These are phyloP conservation scores for Taphrina flavorubra DNA, from an alignment of 1,139 yeast genomes.

Conservation along the genomic window DNA sequence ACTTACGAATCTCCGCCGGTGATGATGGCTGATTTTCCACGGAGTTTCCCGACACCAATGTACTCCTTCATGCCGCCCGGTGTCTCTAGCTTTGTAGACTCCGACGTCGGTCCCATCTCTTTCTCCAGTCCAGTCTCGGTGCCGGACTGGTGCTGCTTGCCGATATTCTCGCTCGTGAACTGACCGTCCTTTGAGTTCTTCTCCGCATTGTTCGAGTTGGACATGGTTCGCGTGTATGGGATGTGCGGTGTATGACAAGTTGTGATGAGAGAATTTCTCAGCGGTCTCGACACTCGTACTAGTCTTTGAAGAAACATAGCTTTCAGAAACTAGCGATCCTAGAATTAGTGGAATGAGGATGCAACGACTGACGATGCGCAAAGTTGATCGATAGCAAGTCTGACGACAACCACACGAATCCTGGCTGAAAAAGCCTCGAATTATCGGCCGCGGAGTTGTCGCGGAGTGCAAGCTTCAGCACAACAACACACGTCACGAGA, in stretches of 20 bases:
- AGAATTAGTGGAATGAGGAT: background rate
- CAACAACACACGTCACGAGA: too few relatives aligned
- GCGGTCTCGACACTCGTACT: background rate
- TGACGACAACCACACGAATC: conserved; percentile 6
- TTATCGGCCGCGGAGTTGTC: too few relatives aligned
- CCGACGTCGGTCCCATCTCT: conserved; percentile 39
- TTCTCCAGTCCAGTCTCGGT: conserved; percentile 32
- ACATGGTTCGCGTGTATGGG: conserved; percentile 6
- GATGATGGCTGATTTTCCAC: conserved; percentile 38
- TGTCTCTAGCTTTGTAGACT: conserved; percentile 38
- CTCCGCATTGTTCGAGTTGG: conserved; percentile 15
- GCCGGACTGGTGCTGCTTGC: conserved; percentile 29
- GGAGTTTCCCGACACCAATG: conserved; percentile 35
- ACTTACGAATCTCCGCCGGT: conserved; percentile 42
- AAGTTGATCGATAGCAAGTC: background rate
- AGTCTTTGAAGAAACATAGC: background rate
- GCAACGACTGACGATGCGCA: background rate
- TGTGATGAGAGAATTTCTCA: background rate
- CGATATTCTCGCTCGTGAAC: conserved; percentile 30
- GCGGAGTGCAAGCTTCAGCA: too few relatives aligned
- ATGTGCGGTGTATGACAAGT: background rate
- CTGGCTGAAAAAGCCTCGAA: conserved; percentile 2
- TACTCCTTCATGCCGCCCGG: conserved; percentile 37
- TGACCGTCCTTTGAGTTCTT: conserved; percentile 34
- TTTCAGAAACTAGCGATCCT: too few relatives aligned